These are phyloP conservation scores for Lentinula boryana DNA, from an alignment of 768 basidiomycete genomes.

Conservation along the genomic window DNA sequence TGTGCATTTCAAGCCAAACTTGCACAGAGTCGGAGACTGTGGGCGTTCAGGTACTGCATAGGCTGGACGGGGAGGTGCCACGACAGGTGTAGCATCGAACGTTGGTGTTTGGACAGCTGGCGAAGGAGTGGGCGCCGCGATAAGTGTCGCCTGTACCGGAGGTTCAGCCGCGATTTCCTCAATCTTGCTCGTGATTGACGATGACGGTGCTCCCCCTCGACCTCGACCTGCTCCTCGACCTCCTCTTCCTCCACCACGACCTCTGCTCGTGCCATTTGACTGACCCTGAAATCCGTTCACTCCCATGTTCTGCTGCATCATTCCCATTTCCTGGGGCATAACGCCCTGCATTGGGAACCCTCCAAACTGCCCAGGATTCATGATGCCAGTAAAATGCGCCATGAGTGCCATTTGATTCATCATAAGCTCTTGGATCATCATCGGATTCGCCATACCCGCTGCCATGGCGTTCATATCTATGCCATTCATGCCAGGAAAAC, in stretches of 20 bases:
- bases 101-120: slow-evolving; percentile 13
- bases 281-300: slow-evolving; percentile 25
- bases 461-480: slow-evolving; percentile 65
- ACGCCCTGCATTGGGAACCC: slow-evolving; percentile 55
- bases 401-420: slow-evolving; percentile 90
- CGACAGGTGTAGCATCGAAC: slow-evolving; percentile 10
- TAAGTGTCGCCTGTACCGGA: slow-evolving; percentile 13
- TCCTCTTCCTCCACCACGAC: slow-evolving; percentile 36
- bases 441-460: slow-evolving; percentile 53
- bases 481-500: slow-evolving; percentile 36
- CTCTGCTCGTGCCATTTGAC: slow-evolving; percentile 29
- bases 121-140: slow-evolving; percentile 15
- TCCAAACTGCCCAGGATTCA: slow-evolving; percentile 55
- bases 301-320: slow-evolving; percentile 35
- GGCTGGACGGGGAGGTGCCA: slow-evolving; percentile 31
- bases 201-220: slow-evolving; percentile 33
- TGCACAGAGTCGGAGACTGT: slow-evolving; percentile 88
- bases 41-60: slow-evolving; percentile 72
- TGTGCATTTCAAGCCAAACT: slow-evolving; percentile 86
- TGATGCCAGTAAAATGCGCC: slow-evolving; percentile 87
- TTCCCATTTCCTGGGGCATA: slow-evolving; percentile 48
- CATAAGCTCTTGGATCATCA: slow-evolving; percentile 85
- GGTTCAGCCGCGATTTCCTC: slow-evolving; percentile 7
- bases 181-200: slow-evolving; percentile 17
- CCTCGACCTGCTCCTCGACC: slow-evolving; percentile 44